These are phyloP conservation scores for Mycena metata DNA, from an alignment of 768 basidiomycete species.

Conservation along the genomic window DNA sequence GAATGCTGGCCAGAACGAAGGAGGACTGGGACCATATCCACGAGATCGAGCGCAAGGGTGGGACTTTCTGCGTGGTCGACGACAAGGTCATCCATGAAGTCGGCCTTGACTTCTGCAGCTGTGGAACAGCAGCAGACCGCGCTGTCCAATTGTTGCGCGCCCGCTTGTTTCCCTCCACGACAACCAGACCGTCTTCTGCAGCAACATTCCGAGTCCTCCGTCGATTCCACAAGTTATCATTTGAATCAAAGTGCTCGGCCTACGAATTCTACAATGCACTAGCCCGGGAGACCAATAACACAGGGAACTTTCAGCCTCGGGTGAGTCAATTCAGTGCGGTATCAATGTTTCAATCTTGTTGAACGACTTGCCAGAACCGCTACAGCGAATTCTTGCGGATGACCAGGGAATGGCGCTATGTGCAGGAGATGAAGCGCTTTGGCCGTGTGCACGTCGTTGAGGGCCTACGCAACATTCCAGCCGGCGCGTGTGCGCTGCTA, in stretches of 20 bases:
- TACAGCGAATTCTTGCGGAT: constrained; percentile 33
- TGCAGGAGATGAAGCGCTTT: constrained; percentile 30
- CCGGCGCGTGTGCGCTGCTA: constrained; percentile 21
- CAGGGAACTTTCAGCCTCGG: constrained; percentile 33
- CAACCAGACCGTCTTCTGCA: constrained; percentile 43
- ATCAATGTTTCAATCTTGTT: neutral
- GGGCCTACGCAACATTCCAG: neutral
- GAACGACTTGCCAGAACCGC: constrained; percentile 25
- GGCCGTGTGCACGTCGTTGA: constrained; percentile 24
- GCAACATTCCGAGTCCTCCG: constrained; percentile 48
- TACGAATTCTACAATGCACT: constrained; percentile 51
- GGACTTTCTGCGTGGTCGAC: constrained; percentile 45
- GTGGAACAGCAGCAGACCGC: constrained; percentile 39
- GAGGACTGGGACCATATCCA: constrained; percentile 21
- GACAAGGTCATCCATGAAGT: constrained; percentile 45
- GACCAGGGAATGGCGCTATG: constrained; percentile 28
- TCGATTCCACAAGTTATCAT: constrained; percentile 48
- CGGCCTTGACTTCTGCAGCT: constrained; percentile 49
- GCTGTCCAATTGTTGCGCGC: constrained; percentile 49
- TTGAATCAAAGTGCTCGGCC: constrained; percentile 48
- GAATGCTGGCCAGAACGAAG: neutral
- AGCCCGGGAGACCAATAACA: constrained; percentile 47
- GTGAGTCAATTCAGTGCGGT: constrained; percentile 26
- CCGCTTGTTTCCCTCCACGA: constrained; percentile 48
- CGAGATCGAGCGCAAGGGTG: too few relatives aligned